Base-by-base conservation (phyloP, 2,329 filamentous ascomycete species). In the Chaetothyriales sp. region DNA sequence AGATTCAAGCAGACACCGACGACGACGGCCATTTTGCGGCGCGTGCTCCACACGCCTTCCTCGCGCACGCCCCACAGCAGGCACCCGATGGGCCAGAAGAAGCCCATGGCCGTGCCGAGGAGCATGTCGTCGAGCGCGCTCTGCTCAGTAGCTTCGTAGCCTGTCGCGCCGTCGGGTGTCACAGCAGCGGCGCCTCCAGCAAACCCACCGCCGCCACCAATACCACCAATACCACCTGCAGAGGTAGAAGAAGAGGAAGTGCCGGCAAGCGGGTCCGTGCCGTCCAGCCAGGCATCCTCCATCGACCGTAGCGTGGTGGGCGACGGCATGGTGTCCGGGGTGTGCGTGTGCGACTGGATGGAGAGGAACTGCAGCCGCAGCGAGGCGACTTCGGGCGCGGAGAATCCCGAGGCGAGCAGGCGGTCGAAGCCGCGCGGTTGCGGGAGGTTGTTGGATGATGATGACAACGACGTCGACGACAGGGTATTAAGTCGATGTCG, bases 221-320 rank as follows among this genome's bases (percentile, higher is more conserved):
- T 63, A 3, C 66, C 65, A 22, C 62, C 63, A 9, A 61, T 63
- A n/a, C 65, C 68, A 19, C 18, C 19, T 12, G 42, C 18, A 2
- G 65, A 68, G 3, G 64, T 63, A 44, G 60, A 66, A 5, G 56
- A 62, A 25, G 58, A 64, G 44, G 65, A 70, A 36, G 54, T 58
- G n/a, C 58, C 64, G 25, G 63, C 65, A 55, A 79, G 80, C 50
- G 67, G 66, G 22, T 63, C 65, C 36, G 68, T 70, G 51, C 78
- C 78, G 60, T 96, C 90, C 55, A 96, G 83, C 90, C 90, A 96
- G 9, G 80, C 73, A 62, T 96, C 90, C 66, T 96, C 90, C 63
- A 95, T 76, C 19, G 77, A 73, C 12, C 86, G 80, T 60, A 95
- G 72, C 25, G 82, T 78, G 55, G 83, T 76, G 0, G 86, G 84